Conservation (phyloP, 2,329 filamentous ascomycete species). For the Lasiodiplodia sp. region DNA sequence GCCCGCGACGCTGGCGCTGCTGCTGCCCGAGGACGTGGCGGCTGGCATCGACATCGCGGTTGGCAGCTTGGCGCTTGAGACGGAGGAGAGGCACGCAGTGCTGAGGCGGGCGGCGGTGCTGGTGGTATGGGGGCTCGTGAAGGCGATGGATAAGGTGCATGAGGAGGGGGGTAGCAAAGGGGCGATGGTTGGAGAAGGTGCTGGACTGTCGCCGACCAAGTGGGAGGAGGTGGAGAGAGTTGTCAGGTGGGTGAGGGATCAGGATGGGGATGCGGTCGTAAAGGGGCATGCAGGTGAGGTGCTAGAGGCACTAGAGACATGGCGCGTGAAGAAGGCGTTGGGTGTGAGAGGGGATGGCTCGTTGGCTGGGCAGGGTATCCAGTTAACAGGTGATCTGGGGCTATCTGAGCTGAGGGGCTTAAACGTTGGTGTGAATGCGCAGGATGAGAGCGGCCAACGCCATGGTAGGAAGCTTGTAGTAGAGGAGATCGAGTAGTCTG, state of each 20-base stretch:
- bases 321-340: slow-evolving; percentile 63
- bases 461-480: slow-evolving; percentile 54
- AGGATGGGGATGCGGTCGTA: slow-evolving; percentile 74
- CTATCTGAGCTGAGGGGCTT: slow-evolving; percentile 56
- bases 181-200: slow-evolving; percentile 59
- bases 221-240: slow-evolving; percentile 68
- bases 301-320: slow-evolving; percentile 70
- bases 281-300: slow-evolving; percentile 71
- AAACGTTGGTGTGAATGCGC: slow-evolving; percentile 41
- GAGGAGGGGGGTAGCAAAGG: slow-evolving; percentile 51
- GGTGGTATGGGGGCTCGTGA: slow-evolving; percentile 67
- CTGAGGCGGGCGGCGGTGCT: slow-evolving; percentile 71
- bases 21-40: slow-evolving; percentile 43
- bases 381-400: slow-evolving; percentile 35
- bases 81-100: slow-evolving; percentile 66
- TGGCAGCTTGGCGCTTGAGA: slow-evolving; percentile 69
- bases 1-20: slow-evolving; percentile 62
- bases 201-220: slow-evolving; percentile 50
- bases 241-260: slow-evolving; percentile 68
- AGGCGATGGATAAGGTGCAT: slow-evolving; percentile 61
- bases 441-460: slow-evolving; percentile 28
- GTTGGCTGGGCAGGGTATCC: background rate
- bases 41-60: slow-evolving; percentile 69
- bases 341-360: slow-evolving; percentile 43
- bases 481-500: slow-evolving; percentile 66